Conservation (phyloP, 176 grass and related monocot species). For the Eleusine coracana region DNA sequence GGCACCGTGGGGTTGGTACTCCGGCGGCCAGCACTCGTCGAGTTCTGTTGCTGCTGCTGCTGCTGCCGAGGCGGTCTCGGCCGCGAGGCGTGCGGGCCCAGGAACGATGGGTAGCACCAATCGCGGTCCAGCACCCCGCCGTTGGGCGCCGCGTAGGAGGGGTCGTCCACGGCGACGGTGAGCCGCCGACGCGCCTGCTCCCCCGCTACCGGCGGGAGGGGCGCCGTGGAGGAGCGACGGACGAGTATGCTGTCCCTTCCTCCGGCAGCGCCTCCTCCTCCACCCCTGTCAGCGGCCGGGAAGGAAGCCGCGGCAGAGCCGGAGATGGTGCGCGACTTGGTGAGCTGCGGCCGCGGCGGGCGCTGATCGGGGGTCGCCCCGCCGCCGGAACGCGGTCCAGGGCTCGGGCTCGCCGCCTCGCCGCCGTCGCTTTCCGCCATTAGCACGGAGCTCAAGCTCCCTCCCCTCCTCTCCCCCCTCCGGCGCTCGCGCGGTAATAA, state of each 20-base stretch:
- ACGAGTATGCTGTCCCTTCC: slow-evolving; percentile 33
- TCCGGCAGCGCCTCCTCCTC: not conserved
- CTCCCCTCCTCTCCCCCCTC: not conserved
- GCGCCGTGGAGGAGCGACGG: slow-evolving; percentile 47
- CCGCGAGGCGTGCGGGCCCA: slow-evolving; percentile 64
- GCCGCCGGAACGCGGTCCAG: not conserved
- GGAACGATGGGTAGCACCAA: slow-evolving; percentile 87
- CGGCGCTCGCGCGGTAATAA: slow-evolving; percentile 31
- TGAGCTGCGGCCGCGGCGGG: slow-evolving; percentile 47
- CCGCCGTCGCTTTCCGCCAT: slow-evolving; percentile 62
- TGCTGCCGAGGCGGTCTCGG: slow-evolving; percentile 45
- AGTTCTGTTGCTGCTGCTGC: slow-evolving; percentile 37
- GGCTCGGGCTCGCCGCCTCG: slow-evolving; percentile 34
- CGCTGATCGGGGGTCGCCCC: slow-evolving; percentile 33
- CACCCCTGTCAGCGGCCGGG: slow-evolving; percentile 12
- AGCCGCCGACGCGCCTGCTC: slow-evolving; percentile 42
- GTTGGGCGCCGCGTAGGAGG: slow-evolving; percentile 52
- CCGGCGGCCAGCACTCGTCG: slow-evolving; percentile 28
- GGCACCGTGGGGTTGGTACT: slow-evolving; percentile 32
- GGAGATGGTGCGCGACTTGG: slow-evolving; percentile 52
- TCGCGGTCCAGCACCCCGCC: slow-evolving; percentile 71
- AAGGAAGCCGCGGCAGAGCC: slow-evolving; percentile 25
- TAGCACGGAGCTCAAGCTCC: slow-evolving; percentile 45
- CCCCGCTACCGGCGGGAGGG: slow-evolving; percentile 23
- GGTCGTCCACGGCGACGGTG: slow-evolving; percentile 68